Conservation (phyloP, 2,329 filamentous ascomycete species). For the Diaporthe citri region DNA sequence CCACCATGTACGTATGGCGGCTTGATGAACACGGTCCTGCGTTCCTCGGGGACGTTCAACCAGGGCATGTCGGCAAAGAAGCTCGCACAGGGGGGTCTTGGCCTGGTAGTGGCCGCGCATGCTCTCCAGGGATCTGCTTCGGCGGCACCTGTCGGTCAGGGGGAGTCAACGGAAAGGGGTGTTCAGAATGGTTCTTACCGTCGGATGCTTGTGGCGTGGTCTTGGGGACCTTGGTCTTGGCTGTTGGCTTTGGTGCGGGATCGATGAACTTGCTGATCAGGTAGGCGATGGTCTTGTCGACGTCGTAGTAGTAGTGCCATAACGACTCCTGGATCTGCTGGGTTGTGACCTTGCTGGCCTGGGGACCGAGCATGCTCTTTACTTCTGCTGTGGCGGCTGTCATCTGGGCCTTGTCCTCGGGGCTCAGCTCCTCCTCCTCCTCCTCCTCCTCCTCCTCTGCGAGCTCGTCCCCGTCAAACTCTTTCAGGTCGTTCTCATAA, state of each 20-base stretch:
- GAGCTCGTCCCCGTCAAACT: constrained; percentile 60
- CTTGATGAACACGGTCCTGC: constrained; percentile 75
- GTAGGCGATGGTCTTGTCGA: constrained; percentile 86
- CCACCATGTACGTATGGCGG: constrained; percentile 63
- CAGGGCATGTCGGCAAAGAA: constrained; percentile 91
- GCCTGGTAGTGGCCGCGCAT: constrained; percentile 41
- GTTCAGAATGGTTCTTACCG: constrained; percentile 34
- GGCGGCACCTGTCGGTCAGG: constrained; percentile 40
- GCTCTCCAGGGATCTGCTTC: constrained; percentile 40
- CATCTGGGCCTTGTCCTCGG: constrained; percentile 66
- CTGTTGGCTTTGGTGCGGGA: constrained; percentile 55
- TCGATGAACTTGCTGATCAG: constrained; percentile 74
- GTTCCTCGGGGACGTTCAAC: constrained; percentile 77
- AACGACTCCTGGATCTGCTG: constrained; percentile 87
- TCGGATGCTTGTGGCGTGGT: constrained; percentile 52
- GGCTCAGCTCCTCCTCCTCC: constrained; percentile 60
- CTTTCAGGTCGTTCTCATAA: constrained; percentile 64
- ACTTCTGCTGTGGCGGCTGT: constrained; percentile 76
- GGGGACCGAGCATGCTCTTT: constrained; percentile 71
- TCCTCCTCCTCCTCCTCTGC: constrained; percentile 59
- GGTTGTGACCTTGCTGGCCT: constrained; percentile 67
- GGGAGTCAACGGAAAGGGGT: constrained; percentile 31
- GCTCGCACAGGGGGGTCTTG: constrained; percentile 55
- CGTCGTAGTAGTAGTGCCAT: constrained; percentile 97
- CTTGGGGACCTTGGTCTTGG: constrained; percentile 54